Evolutionary conservation across 768 basidiomycete genomes (phyloP), one percentile per base, ranked within the genome.

Genomic region (Collybiopsis luxurians): DNA sequence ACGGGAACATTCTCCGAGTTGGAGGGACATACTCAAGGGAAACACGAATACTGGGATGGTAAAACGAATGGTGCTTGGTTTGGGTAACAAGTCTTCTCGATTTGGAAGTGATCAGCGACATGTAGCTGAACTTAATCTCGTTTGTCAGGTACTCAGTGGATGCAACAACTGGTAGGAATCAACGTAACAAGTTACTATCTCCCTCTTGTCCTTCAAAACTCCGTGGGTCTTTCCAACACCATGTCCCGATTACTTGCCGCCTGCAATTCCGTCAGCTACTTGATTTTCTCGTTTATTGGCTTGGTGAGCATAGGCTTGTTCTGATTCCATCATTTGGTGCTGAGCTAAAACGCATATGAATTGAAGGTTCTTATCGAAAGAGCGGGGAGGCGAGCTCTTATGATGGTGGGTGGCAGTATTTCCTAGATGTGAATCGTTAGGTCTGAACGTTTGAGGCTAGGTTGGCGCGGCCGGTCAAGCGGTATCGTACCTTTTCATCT

Each of bases 161-260:
- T 80, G 79, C 79, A 80, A 57, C 78, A 80, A 59, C 68, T 79
- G 6, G 77, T 75, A 24, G 78, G 78, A 23, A 79, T 80, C 51
- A 81, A 81, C 47, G 79, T 81, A 17, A 81, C 78, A 1, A 79
- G 78, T 53, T 45, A 3, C 53, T 78, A 76, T 56, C 74, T 79
- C 51, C 79, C 79, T 9, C 67, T 79, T 7, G 78, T 81, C 23
- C 72, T 81, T 3, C 75, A 79, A 53, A 78, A 81, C 60, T 79
- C 78, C 1, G 77, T 81, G 43, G 79, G 79, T 7, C 69, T 80
- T 4, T 79, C 79, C 5, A 80, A 80, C 65, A 79, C 72, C 54
- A 67, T 77, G 13, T 66, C 79, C 1, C 75, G 79, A 13, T 73
- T 81, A 3, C 73, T 81, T 26, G 78, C 79, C 1, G 79, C 75